A percentile compares a stretch with the other conserved stretches of the same genome.
phyloP scores from a whole-genome alignment of 345 rosid genomes.

The Brassica cretica region DNA sequence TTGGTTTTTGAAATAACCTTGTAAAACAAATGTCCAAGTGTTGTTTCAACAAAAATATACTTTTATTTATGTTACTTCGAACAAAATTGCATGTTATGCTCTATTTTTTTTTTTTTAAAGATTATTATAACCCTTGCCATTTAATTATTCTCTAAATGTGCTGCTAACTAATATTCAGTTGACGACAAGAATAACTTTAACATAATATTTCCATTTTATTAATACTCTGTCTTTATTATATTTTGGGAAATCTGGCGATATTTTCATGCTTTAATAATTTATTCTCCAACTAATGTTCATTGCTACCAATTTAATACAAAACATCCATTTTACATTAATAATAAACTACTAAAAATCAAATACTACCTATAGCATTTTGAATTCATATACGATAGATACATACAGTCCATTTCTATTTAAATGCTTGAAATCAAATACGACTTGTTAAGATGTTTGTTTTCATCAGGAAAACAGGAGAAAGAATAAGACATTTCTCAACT shows the following conservation, averaged over 20 bases:
- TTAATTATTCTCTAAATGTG: neutral
- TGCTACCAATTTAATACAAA: neutral
- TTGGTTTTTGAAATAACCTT: slow-evolving; percentile 68
- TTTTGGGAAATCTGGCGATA: too few species aligned
- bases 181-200: neutral
- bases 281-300: neutral
- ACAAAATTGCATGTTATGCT: neutral
- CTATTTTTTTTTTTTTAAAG: neutral
- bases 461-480: neutral
- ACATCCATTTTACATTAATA: neutral
- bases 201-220: too few species aligned
- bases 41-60: neutral
- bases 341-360: neutral
- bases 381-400: neutral
- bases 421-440: neutral
- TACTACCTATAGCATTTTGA: neutral
- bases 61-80: neutral
- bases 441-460: neutral
- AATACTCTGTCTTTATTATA: too few species aligned
- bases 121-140: neutral
- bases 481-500: too few species aligned
- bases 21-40: neutral
- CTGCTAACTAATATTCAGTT: neutral
- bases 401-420: neutral
- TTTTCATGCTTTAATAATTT: too few species aligned